Base-by-base conservation (phyloP, 2,329 filamentous ascomycete genomes). In the Cadophora malorum region DNA sequence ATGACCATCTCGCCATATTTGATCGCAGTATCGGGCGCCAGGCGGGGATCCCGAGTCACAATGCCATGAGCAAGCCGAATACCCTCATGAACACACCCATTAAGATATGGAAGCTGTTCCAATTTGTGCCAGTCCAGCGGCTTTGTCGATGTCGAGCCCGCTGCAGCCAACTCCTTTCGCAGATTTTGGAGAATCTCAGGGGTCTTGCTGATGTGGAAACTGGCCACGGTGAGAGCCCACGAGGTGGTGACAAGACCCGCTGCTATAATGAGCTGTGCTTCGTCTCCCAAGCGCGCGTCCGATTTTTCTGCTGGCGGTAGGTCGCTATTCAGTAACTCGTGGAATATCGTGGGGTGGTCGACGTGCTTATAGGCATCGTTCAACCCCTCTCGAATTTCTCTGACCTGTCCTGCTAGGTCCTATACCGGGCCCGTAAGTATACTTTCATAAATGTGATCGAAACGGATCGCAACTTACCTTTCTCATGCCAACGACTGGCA, bases 31-130 rank as follows among this genome's bases (percentile, higher is more conserved):
- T 67, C 65, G 7, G 65, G 65, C 8, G 65, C 59, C 8, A 63
- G 41, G 33, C 68, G 65, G 67, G 52, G 73, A 62, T 63, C 66
- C 31, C 74, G 73, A 16, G 72, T 73, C 10, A 69, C 73, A 23
- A 77, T 72, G 25, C 78, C 78, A 66, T 77, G 71, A 12, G 66
- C 71, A 10, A 78, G 69, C 14, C 77, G 74, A 7, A 79, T 66
- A 4, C 71, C 74, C 70, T 79, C 78, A 55, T 76, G 70, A 56
- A 79, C 72, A 49, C 77, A 70, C 16, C 70, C 78, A 28, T 70
- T 74, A 16, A 80, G 68, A 67, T 78, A 79, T 19, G 78, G 78
- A 9, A 81, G 66, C 64, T 76, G 76, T 66, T 80, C 79, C 45
- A 80, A 71, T 16, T 6, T 71, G 68, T 4, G 71, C 58, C 6